phyloP scores from a whole-genome alignment of 192 early-diverging fungal genomes.

The Backusella parvicylindrica region DNA sequence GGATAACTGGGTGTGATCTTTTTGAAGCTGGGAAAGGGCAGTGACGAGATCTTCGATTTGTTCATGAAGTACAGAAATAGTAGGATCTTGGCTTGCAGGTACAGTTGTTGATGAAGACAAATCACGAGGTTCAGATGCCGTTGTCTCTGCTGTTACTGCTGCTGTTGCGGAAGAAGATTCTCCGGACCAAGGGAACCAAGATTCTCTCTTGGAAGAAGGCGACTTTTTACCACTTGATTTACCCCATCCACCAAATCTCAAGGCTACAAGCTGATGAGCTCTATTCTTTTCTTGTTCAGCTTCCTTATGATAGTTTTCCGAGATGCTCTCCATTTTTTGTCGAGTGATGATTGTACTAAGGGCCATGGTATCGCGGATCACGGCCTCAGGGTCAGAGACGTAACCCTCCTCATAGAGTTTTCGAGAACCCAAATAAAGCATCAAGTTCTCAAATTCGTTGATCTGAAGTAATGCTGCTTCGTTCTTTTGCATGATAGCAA shows the following conservation, averaged over 20 bases:
- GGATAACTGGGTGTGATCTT: slow-evolving; percentile 62
- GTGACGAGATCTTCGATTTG: slow-evolving; percentile 63
- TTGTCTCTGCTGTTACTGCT: not conserved
- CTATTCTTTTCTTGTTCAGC: slow-evolving; percentile 52
- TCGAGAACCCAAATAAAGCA: slow-evolving; percentile 75
- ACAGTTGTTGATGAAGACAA: slow-evolving; percentile 4
- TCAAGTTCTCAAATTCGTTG: slow-evolving; percentile 74
- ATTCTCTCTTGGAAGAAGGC: slow-evolving; percentile 4
- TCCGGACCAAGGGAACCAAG: slow-evolving; percentile 28
- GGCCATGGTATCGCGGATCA: slow-evolving; percentile 78
- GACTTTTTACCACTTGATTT: slow-evolving; percentile 11
- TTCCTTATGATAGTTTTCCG: slow-evolving; percentile 49
- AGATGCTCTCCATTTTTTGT: slow-evolving; percentile 68
- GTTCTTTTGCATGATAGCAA: slow-evolving; percentile 87
- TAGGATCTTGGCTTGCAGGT: not conserved
- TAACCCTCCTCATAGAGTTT: slow-evolving; percentile 75
- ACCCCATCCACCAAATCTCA: slow-evolving; percentile 41
- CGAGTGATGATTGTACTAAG: slow-evolving; percentile 67
- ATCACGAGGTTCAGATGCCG: not conserved
- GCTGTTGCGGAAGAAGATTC: not conserved
- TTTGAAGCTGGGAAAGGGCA: slow-evolving; percentile 62
- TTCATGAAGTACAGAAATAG: slow-evolving; percentile 40
- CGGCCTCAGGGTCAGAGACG: slow-evolving; percentile 50
- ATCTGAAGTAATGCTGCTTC: slow-evolving; percentile 64
- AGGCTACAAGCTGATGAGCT: slow-evolving; percentile 42